A percentile compares a stretch with the other conserved stretches of the same genome.
Evolutionary conservation across 768 basidiomycete species (phyloP).

Genomic region (Inosperma sp.): DNA sequence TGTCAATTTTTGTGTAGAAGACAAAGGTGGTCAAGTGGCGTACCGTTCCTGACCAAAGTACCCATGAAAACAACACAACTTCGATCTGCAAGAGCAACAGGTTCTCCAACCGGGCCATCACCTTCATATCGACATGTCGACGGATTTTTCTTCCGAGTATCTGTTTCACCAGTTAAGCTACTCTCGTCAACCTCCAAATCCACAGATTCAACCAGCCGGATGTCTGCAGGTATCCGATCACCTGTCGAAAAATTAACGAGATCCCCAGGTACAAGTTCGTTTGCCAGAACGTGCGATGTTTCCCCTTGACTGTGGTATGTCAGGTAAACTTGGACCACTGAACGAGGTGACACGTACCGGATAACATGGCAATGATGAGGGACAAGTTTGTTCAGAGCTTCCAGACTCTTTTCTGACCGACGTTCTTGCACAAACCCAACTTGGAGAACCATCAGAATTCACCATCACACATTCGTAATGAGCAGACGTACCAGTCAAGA

Average conservation of each 20-base stretch:
- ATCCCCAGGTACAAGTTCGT: constrained; percentile 95
- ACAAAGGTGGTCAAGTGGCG: constrained; percentile 16
- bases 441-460: constrained; percentile 18
- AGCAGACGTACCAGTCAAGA: constrained; percentile 72
- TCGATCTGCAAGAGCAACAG: constrained; percentile 72
- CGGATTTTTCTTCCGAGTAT: constrained; percentile 63
- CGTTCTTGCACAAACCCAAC: constrained; percentile 97
- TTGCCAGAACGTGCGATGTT: constrained; percentile 80
- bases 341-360: constrained; percentile 38
- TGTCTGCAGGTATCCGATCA: constrained; percentile 91
- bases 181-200: constrained; percentile 95
- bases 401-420: constrained; percentile 89
- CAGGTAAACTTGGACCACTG: constrained; percentile 13
- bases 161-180: constrained; percentile 91
- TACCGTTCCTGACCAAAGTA: constrained; percentile 86
- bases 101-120: constrained; percentile 32
- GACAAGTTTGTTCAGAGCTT: constrained; percentile 94
- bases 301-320: constrained; percentile 45
- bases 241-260: constrained; percentile 86
- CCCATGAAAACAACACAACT: constrained; percentile 94
- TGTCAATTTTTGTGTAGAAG: neutral
- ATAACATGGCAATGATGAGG: constrained; percentile 94
- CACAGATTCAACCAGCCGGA: constrained; percentile 74
- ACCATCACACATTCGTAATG: neutral
- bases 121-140: constrained; percentile 49